Evolutionary conservation across 2,329 filamentous ascomycete genomes (phyloP), one percentile per base, ranked within the genome.

Genomic region (Hymenoscyphus linearis): DNA sequence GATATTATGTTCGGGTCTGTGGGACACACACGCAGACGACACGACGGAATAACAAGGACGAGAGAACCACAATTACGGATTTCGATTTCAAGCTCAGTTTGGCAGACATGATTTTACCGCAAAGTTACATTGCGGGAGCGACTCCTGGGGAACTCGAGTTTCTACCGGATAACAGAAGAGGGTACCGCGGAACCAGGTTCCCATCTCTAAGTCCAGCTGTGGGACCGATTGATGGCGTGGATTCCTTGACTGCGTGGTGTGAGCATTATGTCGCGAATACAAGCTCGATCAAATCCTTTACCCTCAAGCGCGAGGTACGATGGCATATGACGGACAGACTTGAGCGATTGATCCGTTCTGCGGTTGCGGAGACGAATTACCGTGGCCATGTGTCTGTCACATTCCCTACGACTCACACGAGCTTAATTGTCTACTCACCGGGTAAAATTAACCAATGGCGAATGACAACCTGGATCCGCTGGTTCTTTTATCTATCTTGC

Each of bases 321-420:
- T 87, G 88, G 25, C 82, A 89, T 71, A 83, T 91, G 69, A 77
- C 81, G 60, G 76, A 78, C 1, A 72, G 74, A 52, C 73, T 91
- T 22, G 76, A 77, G 52, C 69, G 74, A 16, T 77, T 81, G 6
- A 73, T 91, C 22, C 77, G 80, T 60, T 75, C 71, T n/a, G 73
- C 89, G 2, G 80, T 91, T 18, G 78, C 82, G 35, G 76, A 78
- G 18, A 90, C 87, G 3, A 85, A 86, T 70, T 93, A 92, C 75
- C 81, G 82, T 27, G 89, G 89, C 6, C 75, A 79, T 58, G 72
- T 89, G 25, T 64, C 73, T 16, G 78, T 92, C 58, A 74, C 76
- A 0, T 88, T 91, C 67, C 85, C 85, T 0, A 76, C 82, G 12
- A 79, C 80, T 35, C 79, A 87, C 66, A 75, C 76, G 14, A 76